These are phyloP conservation scores for Candida patagonica DNA, from an alignment of 805 yeast genomes.

Conservation along the genomic window DNA sequence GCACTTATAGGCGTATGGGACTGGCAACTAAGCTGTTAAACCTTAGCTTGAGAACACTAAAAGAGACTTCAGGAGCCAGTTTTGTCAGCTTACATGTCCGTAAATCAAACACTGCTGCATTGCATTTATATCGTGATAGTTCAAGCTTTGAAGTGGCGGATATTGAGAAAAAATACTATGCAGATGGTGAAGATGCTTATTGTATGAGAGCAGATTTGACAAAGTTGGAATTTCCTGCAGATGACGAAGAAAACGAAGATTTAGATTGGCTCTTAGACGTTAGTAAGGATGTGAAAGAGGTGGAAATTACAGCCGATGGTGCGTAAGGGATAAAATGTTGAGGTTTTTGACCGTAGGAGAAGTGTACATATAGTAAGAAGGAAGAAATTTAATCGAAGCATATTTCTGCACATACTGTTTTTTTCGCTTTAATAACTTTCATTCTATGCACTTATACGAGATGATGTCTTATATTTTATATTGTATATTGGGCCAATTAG, in stretches of 20 bases:
- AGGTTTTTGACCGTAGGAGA: background rate
- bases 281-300: background rate
- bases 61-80: conserved; percentile 72
- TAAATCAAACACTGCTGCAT: conserved; percentile 86
- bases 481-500: too few relatives aligned
- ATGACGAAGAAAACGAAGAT: conserved; percentile 21
- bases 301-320: background rate
- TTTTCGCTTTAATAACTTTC: too few relatives aligned
- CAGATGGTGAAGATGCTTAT: conserved; percentile 96
- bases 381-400: background rate
- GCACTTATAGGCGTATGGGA: conserved; percentile 93
- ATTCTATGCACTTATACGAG: too few relatives aligned
- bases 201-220: conserved; percentile 73
- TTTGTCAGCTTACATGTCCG: conserved; percentile 90
- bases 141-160: conserved; percentile 71
- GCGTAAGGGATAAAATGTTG: background rate
- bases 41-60: conserved; percentile 68
- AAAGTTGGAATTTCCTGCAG: conserved; percentile 1
- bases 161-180: conserved; percentile 84
- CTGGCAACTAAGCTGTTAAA: conserved; percentile 66
- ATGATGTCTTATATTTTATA: too few relatives aligned
- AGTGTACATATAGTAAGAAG: background rate
- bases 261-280: background rate
- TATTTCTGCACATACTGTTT: too few relatives aligned
- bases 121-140: conserved; percentile 82